Evolutionary conservation across 2,329 filamentous ascomycete genomes (phyloP).

Genomic region (Fusarium sp.): DNA sequence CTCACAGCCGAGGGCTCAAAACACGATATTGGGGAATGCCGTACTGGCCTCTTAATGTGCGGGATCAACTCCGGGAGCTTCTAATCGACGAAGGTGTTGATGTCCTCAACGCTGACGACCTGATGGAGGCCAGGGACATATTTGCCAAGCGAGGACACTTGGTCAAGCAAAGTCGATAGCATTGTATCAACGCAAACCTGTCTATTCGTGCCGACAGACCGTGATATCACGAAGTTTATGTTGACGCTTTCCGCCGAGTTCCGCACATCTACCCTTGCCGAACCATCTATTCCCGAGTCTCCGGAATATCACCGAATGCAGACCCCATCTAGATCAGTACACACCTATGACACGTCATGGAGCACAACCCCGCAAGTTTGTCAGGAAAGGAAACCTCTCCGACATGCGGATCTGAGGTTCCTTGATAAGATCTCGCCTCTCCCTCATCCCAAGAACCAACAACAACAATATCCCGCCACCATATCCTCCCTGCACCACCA

Average conservation of each 20-base stretch:
- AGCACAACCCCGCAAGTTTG: conserved; percentile 40
- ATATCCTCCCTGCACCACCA: conserved; percentile 16
- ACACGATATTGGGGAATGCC: conserved; percentile 68
- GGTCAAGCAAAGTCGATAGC: background rate
- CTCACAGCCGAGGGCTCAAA: conserved; percentile 62
- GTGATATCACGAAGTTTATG: background rate
- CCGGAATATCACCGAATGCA: conserved; percentile 43
- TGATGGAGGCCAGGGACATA: conserved; percentile 50
- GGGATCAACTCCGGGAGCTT: conserved; percentile 64
- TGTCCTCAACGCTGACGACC: conserved; percentile 68
- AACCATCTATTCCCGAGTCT: conserved; percentile 38
- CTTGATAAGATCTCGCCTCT: conserved; percentile 3
- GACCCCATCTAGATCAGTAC: conserved; percentile 20
- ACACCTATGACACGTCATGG: conserved; percentile 36
- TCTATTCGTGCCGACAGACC: background rate
- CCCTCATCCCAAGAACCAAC: conserved; percentile 5
- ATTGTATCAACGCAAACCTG: background rate
- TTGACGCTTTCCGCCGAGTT: conserved; percentile 11
- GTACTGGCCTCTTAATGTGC: conserved; percentile 60
- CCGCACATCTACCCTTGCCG: background rate
- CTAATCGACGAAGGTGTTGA: conserved; percentile 65
- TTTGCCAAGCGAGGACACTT: conserved; percentile 13
- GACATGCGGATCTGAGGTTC: conserved; percentile 13
- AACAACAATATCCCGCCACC: conserved; percentile 5
- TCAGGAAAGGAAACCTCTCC: conserved; percentile 30